These are phyloP conservation scores for Ballota nigra DNA, from an alignment of 257 asterid species.

Conservation along the genomic window DNA sequence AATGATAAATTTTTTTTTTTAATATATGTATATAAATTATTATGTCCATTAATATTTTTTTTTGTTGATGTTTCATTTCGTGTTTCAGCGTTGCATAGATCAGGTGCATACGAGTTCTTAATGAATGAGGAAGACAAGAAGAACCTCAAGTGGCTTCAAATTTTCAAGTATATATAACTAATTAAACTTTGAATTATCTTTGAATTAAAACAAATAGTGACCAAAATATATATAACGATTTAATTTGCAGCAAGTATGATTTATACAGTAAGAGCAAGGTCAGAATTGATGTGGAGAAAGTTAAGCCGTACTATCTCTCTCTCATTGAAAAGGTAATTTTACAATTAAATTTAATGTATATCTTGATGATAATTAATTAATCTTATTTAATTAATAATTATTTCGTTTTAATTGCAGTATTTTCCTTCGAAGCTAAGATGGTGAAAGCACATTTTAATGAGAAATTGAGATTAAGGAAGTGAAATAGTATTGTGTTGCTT, in stretches of 20 bases:
- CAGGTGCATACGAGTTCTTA: constrained; percentile 67
- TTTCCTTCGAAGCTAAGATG: constrained; percentile 20
- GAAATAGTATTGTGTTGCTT: background rate
- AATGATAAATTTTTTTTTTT: no score
- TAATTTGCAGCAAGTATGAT: constrained; percentile 64
- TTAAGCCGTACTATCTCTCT: constrained; percentile 76
- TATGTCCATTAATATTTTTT: no score
- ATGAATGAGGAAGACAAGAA: constrained; percentile 68
- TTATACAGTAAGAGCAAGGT: constrained; percentile 82
- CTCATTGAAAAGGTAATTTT: constrained; percentile 60
- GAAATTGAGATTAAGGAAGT: background rate
- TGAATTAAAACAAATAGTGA: background rate
- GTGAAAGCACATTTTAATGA: background rate
- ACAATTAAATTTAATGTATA: no score
- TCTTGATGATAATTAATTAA: background rate
- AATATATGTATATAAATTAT: background rate
- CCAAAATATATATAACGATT: background rate
- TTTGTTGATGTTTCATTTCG: background rate
- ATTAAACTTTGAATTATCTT: background rate
- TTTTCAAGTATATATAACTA: constrained; percentile 48
- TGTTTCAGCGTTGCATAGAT: constrained; percentile 63
- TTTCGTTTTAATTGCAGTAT: background rate
- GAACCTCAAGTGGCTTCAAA: constrained; percentile 66
- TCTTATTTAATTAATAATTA: background rate
- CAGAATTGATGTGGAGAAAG: constrained; percentile 58